Conservation (phyloP, 2,329 filamentous ascomycete genomes). For the Fusarium duplospermum region DNA sequence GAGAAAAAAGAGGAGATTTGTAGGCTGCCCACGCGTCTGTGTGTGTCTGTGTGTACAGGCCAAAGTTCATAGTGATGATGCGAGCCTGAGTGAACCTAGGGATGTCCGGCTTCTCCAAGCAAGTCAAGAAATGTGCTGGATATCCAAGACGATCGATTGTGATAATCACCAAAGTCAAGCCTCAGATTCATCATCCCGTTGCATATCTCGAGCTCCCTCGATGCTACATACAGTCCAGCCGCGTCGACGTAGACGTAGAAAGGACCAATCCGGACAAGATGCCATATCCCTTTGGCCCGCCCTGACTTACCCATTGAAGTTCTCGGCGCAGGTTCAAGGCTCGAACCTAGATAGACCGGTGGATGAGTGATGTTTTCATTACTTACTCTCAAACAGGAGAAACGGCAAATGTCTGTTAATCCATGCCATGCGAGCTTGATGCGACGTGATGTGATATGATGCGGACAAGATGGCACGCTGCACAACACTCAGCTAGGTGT, state of each 20-base stretch:
- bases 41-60: constrained; percentile 14
- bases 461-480: constrained; percentile 17
- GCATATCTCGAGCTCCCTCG: constrained; percentile 21
- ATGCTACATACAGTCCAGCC: constrained; percentile 14
- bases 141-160: not conserved
- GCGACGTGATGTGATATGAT: constrained; percentile 27
- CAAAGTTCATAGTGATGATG: constrained; percentile 10
- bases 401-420: not conserved
- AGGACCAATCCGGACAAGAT: constrained; percentile 15
- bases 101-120: not conserved
- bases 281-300: constrained; percentile 19
- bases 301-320: constrained; percentile 16
- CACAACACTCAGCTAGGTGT: constrained; percentile 11
- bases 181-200: constrained; percentile 22
- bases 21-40: constrained; percentile 1
- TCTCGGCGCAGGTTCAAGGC: constrained; percentile 15
- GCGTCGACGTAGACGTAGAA: constrained; percentile 10
- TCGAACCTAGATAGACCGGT: constrained; percentile 14
- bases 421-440: constrained; percentile 21
- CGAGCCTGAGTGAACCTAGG: not conserved
- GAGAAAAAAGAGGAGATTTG: constrained; percentile 1
- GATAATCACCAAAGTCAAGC: constrained; percentile 5
- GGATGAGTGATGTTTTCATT: constrained; percentile 6
- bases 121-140: not conserved
- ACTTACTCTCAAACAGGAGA: not conserved